These are phyloP conservation scores for Globisporangium polare DNA, from an alignment of 352 stramenopile genomes.

Conservation along the genomic window DNA sequence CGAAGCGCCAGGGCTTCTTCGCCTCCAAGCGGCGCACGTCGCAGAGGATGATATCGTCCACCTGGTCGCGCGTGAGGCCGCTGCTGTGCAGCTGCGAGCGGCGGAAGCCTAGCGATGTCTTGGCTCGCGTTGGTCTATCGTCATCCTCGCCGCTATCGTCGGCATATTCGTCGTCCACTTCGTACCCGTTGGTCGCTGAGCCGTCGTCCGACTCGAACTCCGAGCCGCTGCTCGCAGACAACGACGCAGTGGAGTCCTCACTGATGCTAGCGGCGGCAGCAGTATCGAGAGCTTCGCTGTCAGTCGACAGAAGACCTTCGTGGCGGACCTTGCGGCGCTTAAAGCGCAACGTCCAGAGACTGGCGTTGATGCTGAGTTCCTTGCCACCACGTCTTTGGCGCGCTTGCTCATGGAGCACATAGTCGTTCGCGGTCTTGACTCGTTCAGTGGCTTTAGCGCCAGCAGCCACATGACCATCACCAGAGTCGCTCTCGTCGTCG, in stretches of 20 bases:
- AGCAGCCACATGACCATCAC: not conserved
- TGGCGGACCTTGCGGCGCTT: slow-evolving; percentile 5
- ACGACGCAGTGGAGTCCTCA: not conserved
- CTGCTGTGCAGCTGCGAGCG: not conserved
- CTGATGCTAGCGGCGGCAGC: no score
- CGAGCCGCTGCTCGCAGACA: not conserved
- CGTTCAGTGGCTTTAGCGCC: not conserved
- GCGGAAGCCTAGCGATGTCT: not conserved
- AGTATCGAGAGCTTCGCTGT: no score
- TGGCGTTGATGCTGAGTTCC: not conserved
- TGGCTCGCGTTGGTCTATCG: not conserved
- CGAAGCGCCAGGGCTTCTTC: slow-evolving; percentile 38
- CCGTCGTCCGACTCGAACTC: not conserved
- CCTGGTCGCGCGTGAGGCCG: slow-evolving; percentile 10
- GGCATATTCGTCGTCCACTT: slow-evolving; percentile 1
- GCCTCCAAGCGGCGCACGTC: slow-evolving; percentile 24
- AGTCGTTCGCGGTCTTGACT: no score
- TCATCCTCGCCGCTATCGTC: not conserved
- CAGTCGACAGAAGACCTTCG: not conserved
- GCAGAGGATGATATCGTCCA: slow-evolving; percentile 20
- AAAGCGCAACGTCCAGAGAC: slow-evolving; percentile 1
- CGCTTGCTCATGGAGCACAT: not conserved
- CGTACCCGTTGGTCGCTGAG: not conserved
- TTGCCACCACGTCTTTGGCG: no score
- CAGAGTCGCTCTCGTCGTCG: not conserved